Conservation (phyloP, 139 green algal species). For the Chlorella sp. region DNA sequence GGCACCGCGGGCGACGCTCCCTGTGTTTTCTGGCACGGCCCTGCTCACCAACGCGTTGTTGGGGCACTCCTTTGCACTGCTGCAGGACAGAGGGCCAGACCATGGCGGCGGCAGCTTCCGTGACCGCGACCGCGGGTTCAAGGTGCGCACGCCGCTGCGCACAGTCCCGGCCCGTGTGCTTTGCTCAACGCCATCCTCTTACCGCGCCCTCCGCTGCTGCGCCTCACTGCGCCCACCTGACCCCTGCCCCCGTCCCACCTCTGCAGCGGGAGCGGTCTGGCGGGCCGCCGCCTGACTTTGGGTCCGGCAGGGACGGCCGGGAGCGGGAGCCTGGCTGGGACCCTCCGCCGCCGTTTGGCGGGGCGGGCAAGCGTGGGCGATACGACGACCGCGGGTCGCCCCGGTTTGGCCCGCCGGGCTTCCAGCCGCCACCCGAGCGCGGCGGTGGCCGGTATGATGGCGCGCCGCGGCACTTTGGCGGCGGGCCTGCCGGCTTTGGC, state of each 20-base stretch:
- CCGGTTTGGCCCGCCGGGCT: background rate
- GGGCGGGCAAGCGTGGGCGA: constrained; percentile 12
- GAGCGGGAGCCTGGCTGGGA: constrained; percentile 12
- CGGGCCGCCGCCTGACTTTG: background rate
- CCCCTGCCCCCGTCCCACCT: background rate
- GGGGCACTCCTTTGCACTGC: background rate
- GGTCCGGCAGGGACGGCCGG: background rate
- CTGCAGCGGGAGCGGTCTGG: background rate
- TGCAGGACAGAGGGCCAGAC: background rate
- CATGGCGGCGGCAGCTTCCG: background rate
- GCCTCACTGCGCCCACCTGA: background rate
- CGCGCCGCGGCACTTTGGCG: background rate
- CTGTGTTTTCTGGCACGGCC: too few species aligned
- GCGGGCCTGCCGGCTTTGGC: background rate
- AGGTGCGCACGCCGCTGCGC: background rate
- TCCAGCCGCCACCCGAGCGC: background rate
- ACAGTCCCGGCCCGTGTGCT: background rate
- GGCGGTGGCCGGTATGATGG: background rate
- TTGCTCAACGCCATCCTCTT: too few species aligned
- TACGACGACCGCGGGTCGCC: constrained; percentile 1
- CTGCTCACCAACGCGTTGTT: too few species aligned
- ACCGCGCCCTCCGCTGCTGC: background rate
- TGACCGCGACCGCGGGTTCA: constrained; percentile 1
- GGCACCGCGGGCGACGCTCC: too few species aligned
- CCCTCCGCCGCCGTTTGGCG: background rate